A percentile compares a stretch with the other conserved stretches of the same genome.
These are phyloP conservation scores for Hypholoma fasciculare DNA, from an alignment of 768 basidiomycete species.

Conservation along the genomic window DNA sequence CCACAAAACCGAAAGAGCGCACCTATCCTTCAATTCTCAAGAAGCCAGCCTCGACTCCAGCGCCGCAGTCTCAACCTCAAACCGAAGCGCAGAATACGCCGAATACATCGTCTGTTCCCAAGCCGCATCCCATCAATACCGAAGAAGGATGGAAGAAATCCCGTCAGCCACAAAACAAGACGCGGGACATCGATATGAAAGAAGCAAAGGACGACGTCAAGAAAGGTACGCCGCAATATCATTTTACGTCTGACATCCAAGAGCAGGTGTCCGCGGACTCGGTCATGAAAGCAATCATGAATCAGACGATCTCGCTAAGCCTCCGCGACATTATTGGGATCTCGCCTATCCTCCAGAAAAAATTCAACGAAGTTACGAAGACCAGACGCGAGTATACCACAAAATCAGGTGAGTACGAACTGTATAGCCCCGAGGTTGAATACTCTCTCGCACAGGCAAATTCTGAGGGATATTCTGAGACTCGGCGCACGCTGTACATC, in stretches of 20 bases:
- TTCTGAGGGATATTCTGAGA: not conserved
- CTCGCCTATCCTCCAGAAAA: not conserved
- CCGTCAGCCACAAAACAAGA: not conserved
- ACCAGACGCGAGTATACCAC: not conserved
- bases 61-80: not conserved
- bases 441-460: too few species aligned
- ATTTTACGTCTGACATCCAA: slow-evolving; percentile 10
- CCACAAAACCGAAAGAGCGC: not conserved
- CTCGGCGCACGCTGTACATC: not conserved
- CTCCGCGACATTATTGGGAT: not conserved
- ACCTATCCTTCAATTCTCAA: too few species aligned
- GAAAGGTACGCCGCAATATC: not conserved
- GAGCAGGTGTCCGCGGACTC: not conserved
- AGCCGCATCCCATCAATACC: slow-evolving; percentile 2
- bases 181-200: slow-evolving; percentile 5
- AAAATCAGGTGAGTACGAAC: not conserved
- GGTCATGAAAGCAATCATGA: not conserved
- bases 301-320: not conserved
- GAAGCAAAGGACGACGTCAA: not conserved
- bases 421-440: not conserved
- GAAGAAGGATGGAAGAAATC: slow-evolving; percentile 4
- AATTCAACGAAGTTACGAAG: not conserved
- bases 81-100: too few species aligned
- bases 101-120: not conserved
- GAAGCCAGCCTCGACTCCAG: not conserved